These are phyloP conservation scores for Thinopyrum elongatum DNA, from an alignment of 176 grass and related monocot species.

Conservation along the genomic window DNA sequence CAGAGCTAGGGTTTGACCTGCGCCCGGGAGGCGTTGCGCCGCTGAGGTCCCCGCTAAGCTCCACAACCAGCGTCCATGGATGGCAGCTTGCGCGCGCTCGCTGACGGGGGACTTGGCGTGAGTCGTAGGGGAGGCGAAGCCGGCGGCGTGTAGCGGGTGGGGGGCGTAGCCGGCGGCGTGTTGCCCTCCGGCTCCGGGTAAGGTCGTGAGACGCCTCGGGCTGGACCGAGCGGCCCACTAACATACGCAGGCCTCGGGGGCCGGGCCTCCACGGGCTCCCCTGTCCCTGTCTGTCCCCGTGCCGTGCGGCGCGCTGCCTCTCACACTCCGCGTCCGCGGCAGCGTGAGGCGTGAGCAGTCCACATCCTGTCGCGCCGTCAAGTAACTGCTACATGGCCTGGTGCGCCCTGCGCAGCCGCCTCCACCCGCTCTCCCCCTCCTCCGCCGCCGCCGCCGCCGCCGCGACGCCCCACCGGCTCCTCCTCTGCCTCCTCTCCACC, in stretches of 20 bases:
- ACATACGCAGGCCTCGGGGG: no score
- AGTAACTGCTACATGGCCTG: conserved; percentile 53
- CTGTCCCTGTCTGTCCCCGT: neutral
- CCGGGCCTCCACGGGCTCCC: no score
- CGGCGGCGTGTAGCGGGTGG: conserved; percentile 20
- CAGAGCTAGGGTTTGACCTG: conserved; percentile 34
- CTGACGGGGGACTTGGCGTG: neutral
- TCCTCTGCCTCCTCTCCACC: conserved; percentile 30
- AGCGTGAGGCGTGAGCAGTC: neutral
- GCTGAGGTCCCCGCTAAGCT: neutral
- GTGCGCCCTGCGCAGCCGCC: conserved; percentile 44
- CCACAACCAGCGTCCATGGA: neutral
- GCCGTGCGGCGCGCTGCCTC: neutral
- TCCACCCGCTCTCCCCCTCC: conserved; percentile 6
- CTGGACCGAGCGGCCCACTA: neutral
- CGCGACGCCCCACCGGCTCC: conserved; percentile 30
- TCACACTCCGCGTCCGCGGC: neutral
- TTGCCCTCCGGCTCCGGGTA: neutral
- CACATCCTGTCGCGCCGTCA: neutral
- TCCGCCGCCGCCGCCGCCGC: conserved; percentile 8
- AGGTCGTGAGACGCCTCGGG: neutral
- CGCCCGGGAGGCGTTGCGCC: neutral
- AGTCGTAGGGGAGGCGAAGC: conserved; percentile 5
- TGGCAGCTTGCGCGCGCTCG: neutral
- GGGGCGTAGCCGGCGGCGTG: neutral